Evolutionary conservation across 2,329 filamentous ascomycete species (phyloP), one percentile per base, ranked within the genome.

Genomic region (Ascochyta lentis): DNA sequence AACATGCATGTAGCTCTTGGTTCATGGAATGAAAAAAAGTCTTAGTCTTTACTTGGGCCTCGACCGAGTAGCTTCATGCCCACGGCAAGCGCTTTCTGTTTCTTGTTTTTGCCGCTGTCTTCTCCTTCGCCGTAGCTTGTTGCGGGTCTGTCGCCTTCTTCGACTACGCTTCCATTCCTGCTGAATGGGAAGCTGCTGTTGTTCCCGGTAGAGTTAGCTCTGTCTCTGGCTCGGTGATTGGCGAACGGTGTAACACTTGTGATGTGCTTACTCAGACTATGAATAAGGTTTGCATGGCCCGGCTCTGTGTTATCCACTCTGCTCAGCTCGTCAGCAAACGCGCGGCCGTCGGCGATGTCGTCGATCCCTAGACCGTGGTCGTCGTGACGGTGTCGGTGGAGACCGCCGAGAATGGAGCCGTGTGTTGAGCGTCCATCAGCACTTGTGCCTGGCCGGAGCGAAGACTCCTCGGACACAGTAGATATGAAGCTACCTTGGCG

Each of bases 271-370:
- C 68, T 70, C 35, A 74, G 51, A 47, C 63, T 70, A 44, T 69
- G 66, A 41, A 73, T 69, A n/a, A 75, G 63, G 26, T 70, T 73
- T 4, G 67, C 70, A 41, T 70, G 70, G 1, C 67, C 66, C 1
- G 71, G 71, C 54, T 75, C 70, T 0, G 72, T 75, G 29, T 74
- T 73, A 54, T 75, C 73, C 0, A 75, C 73, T 37, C 72, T 52
- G 7, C 47, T 60, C 4, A 75, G 43, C 48, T 76, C 74, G 37
- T 76, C 73, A 2, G 74, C 74, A 49, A 76, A 76, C 1, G 67
- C 63, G 3, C 70, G 59, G 0, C 69, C 70, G 42, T 73, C 70
- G 23, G 70, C 71, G 8, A 71, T 54, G 5, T 59, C 58, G 23
- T 63, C 59, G 16, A 64, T 56, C 22, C 62, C 62, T 3, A 65